Evolutionary conservation across 176 grass and related monocot genomes (phyloP), one percentile per base, ranked within the genome.

Genomic region (Pontederia crassipes): DNA sequence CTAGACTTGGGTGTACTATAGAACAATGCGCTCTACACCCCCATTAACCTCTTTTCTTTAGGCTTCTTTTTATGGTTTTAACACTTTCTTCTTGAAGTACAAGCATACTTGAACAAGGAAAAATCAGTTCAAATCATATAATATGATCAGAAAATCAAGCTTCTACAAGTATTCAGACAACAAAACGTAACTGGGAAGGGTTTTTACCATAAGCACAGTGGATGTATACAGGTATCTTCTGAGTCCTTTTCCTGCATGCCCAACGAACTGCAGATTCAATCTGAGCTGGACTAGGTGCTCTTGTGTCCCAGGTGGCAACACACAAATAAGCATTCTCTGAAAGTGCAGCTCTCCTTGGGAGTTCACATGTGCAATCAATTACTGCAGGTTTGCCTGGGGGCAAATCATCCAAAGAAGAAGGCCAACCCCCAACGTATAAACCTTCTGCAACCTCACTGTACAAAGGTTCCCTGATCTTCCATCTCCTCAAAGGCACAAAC

Each of bases 191-290:
- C 6, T 40, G 4, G 32, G 53, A 17, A 27, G 61, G 77, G 77
- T 74, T 52, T 50, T 73, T 59, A 98, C 87, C 93, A 72, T 92
- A 92, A 72, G 93, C 93, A 61, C 81, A 92, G 58, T 98, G 93
- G 54, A 92, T 74, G 71, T 81, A 98, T 73, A 88, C 55, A 10
- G 84, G 82, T 71, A 82, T 84, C 58, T 88, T 82, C 20, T 78
- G 2, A 16, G 77, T 55, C 74, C 81, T 83, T 67, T 92, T 98
- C 54, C 78, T 67, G 16, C 81, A 83, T 35, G 79, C 84, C 93
- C 93, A 92, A 50, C 52, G 66, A 9, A 89, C 65, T 1, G 82
- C 93, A 46, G 67, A 59, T 74, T 98, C 93, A 67, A 98, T 92
- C 63, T 98, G 87, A 50, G 52, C 57, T 46, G 74, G 59, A 49